A percentile compares a stretch with the other conserved stretches of the same genome.
These are phyloP conservation scores for Marvania coccoides DNA, from an alignment of 139 green algal genomes.

Conservation along the genomic window DNA sequence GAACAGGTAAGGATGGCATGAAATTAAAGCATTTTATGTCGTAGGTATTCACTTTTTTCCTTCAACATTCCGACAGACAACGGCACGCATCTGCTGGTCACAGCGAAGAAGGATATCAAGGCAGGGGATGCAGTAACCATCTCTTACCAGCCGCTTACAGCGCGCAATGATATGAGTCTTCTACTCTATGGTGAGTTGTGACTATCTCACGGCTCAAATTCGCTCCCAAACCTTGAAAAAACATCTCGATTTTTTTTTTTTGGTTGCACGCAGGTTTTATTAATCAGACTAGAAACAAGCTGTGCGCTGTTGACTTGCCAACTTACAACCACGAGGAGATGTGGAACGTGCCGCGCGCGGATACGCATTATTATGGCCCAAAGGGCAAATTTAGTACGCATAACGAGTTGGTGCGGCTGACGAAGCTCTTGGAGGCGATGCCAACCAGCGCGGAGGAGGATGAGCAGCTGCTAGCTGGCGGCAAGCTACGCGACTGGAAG, in stretches of 20 bases:
- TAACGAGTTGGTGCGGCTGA: background rate
- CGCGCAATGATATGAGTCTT: background rate
- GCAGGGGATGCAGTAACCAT: background rate
- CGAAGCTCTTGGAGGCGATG: background rate
- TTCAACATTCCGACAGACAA: too few relatives aligned
- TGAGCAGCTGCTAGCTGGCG: background rate
- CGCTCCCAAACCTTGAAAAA: too few relatives aligned
- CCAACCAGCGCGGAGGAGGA: slow-evolving; percentile 2
- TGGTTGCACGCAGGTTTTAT: too few relatives aligned
- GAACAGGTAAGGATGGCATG: too few relatives aligned
- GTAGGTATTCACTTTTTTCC: too few relatives aligned
- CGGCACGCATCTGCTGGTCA: background rate
- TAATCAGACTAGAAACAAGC: background rate
- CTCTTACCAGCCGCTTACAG: background rate
- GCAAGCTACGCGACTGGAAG: background rate
- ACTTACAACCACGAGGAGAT: background rate
- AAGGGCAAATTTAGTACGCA: background rate
- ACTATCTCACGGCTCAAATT: too few relatives aligned
- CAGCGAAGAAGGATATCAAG: background rate
- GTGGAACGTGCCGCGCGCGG: background rate
- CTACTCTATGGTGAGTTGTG: background rate
- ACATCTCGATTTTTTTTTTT: too few relatives aligned
- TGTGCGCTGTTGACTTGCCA: background rate
- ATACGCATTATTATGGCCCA: background rate
- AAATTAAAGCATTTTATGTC: too few relatives aligned